Evolutionary conservation across 2,329 filamentous ascomycete genomes (phyloP).

Genomic region (Coniochaeta prunicola): DNA sequence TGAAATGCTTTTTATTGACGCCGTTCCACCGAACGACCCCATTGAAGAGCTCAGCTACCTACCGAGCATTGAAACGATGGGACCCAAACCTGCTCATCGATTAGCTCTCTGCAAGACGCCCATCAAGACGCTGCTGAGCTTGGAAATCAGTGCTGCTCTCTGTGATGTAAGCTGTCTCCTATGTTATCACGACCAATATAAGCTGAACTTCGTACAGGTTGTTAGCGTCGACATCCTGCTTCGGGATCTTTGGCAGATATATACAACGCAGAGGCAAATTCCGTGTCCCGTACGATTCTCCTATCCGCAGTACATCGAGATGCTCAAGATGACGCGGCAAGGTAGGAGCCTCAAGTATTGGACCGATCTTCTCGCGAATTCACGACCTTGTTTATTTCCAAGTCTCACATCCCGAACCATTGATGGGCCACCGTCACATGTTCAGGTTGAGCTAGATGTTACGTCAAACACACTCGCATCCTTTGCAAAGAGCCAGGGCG

Average conservation of each 20-base stretch:
- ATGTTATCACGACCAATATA: neutral
- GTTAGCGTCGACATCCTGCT: slow-evolving; percentile 39
- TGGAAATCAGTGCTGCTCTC: slow-evolving; percentile 43
- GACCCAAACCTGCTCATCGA: slow-evolving; percentile 38
- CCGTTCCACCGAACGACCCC: slow-evolving; percentile 28
- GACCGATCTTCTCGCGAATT: slow-evolving; percentile 29
- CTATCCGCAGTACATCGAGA: slow-evolving; percentile 30
- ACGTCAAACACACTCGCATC: slow-evolving; percentile 30
- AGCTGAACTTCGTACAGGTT: slow-evolving; percentile 13
- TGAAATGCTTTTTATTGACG: slow-evolving; percentile 46
- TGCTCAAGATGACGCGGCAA: slow-evolving; percentile 23
- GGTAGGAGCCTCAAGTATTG: slow-evolving; percentile 36
- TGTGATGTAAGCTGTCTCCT: slow-evolving; percentile 30
- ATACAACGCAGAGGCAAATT: slow-evolving; percentile 30
- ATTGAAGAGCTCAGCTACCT: slow-evolving; percentile 31
- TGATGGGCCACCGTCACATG: slow-evolving; percentile 23
- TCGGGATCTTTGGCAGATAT: slow-evolving; percentile 36
- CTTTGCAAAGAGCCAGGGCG: slow-evolving; percentile 31
- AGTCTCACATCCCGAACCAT: slow-evolving; percentile 21
- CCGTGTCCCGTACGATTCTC: slow-evolving; percentile 23
- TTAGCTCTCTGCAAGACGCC: slow-evolving; percentile 41
- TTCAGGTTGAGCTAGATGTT: slow-evolving; percentile 32
- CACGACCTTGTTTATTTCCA: slow-evolving; percentile 39
- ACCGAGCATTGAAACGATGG: slow-evolving; percentile 27
- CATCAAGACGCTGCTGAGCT: slow-evolving; percentile 35